Conservation (phyloP, 306 rosid genomes). For the Neltuma alba region DNA sequence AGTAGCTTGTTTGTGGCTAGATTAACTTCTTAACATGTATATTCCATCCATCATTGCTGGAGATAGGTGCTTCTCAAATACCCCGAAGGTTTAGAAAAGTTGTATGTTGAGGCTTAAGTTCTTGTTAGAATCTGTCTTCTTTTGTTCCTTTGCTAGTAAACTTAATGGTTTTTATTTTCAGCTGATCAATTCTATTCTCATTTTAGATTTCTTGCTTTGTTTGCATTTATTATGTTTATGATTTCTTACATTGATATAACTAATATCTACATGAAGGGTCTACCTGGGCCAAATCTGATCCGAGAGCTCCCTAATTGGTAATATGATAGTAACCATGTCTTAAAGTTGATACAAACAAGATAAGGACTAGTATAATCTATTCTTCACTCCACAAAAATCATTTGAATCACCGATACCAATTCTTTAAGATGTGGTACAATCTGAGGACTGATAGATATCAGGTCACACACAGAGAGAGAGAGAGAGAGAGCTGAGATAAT, state of each 20-base stretch:
- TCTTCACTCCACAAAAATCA: background rate
- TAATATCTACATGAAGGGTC: conserved; percentile 6
- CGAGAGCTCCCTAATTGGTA: conserved; percentile 21
- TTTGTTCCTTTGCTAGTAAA: conserved; percentile 42
- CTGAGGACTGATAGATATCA: conserved; percentile 3
- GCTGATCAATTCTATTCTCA: conserved; percentile 42
- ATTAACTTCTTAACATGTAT: conserved; percentile 68
- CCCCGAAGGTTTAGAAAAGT: conserved; percentile 58
- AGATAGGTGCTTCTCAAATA: conserved; percentile 59
- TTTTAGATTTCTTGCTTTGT: conserved; percentile 31
- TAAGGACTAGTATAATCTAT: background rate
- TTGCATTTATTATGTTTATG: conserved; percentile 34
- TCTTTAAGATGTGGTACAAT: conserved; percentile 5
- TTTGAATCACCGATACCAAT: conserved; percentile 16
- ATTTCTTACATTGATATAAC: conserved; percentile 28
- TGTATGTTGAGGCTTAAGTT: conserved; percentile 64
- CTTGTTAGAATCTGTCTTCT: conserved; percentile 38
- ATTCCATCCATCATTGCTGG: conserved; percentile 66
- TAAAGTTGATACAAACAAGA: conserved; percentile 28
- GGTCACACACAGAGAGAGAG: background rate
- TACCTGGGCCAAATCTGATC: background rate
- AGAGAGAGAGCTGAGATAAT: background rate
- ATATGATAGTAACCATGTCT: conserved; percentile 32
- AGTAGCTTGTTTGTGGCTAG: conserved; percentile 59
- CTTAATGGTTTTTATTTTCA: conserved; percentile 40